phyloP scores from a whole-genome alignment of 2,329 filamentous ascomycete genomes.

The Diaporthe vaccinii region DNA sequence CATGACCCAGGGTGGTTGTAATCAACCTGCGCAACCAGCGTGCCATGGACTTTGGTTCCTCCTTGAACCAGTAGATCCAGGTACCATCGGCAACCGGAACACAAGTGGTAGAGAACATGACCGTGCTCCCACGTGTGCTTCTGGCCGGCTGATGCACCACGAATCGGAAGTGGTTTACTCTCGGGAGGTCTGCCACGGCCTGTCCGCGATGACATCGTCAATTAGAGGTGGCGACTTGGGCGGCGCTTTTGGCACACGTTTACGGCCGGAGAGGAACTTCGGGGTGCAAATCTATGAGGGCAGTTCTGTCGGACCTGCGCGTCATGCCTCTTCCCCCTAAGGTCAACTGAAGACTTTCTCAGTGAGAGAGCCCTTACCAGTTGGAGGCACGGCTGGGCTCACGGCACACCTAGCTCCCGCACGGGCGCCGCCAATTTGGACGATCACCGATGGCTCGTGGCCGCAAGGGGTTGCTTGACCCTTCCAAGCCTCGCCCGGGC shows the following conservation, averaged over 20 bases:
- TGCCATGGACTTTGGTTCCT: neutral
- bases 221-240: neutral
- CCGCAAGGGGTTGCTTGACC: neutral
- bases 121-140: neutral
- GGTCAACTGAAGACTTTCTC: neutral
- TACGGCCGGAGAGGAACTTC: neutral
- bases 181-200: neutral
- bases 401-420: conserved; percentile 1
- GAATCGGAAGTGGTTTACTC: neutral
- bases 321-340: neutral
- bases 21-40: neutral
- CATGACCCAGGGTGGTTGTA: neutral
- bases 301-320: neutral
- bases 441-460: conserved; percentile 7
- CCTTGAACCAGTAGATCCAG: neutral
- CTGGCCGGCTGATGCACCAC: neutral
- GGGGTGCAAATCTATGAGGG: neutral
- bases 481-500: neutral
- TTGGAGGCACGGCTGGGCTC: neutral
- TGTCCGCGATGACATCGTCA: neutral
- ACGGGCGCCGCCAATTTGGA: conserved; percentile 1
- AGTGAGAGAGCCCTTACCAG: neutral
- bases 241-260: conserved; percentile 5
- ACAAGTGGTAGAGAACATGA: no score
- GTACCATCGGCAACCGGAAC: neutral